Evolutionary conservation across 148 eudicot species (phyloP).

Genomic region (Amaranthus hypochondriacus): DNA sequence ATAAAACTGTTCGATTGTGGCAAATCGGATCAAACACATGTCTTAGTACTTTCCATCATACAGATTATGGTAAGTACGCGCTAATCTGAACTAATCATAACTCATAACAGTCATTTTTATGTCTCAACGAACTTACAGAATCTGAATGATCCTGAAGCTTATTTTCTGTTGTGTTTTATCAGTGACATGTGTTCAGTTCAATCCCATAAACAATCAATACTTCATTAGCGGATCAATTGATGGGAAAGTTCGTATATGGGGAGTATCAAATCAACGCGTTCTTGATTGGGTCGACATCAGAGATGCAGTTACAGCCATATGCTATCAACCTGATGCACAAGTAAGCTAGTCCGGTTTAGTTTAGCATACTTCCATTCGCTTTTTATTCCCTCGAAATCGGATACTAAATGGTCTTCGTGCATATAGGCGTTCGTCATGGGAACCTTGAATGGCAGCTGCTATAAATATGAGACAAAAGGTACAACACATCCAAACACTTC

Average conservation of each 20-base stretch:
- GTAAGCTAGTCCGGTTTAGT: constrained; percentile 29
- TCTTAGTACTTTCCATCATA: constrained; percentile 27
- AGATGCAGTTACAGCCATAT: constrained; percentile 63
- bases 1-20: constrained; percentile 2
- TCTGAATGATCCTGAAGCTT: too few relatives aligned
- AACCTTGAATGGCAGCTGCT: constrained; percentile 58
- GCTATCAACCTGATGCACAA: constrained; percentile 76
- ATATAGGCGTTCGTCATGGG: constrained; percentile 67
- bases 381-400: not conserved
- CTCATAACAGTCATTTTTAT: too few relatives aligned
- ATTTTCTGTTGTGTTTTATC: too few relatives aligned
- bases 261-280: constrained; percentile 49
- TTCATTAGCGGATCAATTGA: constrained; percentile 89
- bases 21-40: constrained; percentile 29
- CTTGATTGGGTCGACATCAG: constrained; percentile 70
- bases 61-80: too few relatives aligned
- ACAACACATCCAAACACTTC: constrained; percentile 28
- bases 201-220: constrained; percentile 10
- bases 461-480: constrained; percentile 59
- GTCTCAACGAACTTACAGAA: too few relatives aligned
- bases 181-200: too few relatives aligned
- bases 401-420: constrained; percentile 13
- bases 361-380: too few relatives aligned
- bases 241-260: constrained; percentile 87
- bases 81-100: too few relatives aligned